Percentiles rank a stretch among this genome's conserved stretches.
phyloP scores from a whole-genome alignment of 2,329 filamentous ascomycete species.

The Cadophora sp. region DNA sequence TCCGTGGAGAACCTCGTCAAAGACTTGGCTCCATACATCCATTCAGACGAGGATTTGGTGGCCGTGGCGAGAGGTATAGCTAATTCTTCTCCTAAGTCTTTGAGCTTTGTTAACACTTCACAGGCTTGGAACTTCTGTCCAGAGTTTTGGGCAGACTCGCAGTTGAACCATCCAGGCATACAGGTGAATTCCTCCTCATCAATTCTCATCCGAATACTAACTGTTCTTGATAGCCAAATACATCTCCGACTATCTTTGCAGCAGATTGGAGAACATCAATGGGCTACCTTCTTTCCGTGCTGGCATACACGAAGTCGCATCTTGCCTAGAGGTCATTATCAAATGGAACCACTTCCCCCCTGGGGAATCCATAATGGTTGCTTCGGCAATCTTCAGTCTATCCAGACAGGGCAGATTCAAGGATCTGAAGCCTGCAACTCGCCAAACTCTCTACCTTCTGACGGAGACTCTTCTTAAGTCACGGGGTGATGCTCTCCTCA shows the following conservation, averaged over 20 bases:
- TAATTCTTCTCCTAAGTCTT: neutral
- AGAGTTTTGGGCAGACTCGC: constrained; percentile 27
- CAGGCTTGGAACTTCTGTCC: constrained; percentile 32
- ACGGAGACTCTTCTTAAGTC: constrained; percentile 33
- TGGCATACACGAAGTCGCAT: constrained; percentile 34
- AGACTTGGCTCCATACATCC: constrained; percentile 34
- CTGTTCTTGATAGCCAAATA: constrained; percentile 28
- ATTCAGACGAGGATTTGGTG: constrained; percentile 31
- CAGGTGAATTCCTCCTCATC: constrained; percentile 25
- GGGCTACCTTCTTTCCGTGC: constrained; percentile 31
- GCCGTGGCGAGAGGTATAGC: constrained; percentile 34
- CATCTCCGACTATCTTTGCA: constrained; percentile 36
- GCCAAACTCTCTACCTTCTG: constrained; percentile 36
- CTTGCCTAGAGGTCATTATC: constrained; percentile 27
- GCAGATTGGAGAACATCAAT: constrained; percentile 25
- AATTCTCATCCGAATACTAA: constrained; percentile 18
- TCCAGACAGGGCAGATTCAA: constrained; percentile 26
- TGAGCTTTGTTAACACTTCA: constrained; percentile 19
- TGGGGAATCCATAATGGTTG: constrained; percentile 31
- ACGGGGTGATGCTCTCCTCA: constrained; percentile 28
- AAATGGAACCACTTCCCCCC: constrained; percentile 31
- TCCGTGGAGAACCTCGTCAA: constrained; percentile 28
- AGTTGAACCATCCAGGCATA: constrained; percentile 30
- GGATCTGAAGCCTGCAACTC: constrained; percentile 33
- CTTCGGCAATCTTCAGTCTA: constrained; percentile 33